Base-by-base conservation (phyloP, 148 eudicot genomes). In the Cornus kousa region DNA sequence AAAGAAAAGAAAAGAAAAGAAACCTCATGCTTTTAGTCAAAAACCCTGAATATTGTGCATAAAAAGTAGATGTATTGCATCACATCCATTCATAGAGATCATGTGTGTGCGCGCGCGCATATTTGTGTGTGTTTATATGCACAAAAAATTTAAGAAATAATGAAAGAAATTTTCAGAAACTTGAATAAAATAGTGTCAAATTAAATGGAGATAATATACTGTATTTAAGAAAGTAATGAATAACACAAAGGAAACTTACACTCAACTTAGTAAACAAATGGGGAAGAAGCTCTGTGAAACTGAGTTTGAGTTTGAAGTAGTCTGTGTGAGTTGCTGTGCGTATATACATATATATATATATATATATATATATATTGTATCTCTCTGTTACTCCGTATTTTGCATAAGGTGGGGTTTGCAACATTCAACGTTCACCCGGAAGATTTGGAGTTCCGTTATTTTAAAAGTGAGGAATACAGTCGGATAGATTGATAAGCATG, bases 401-500 rank as follows among this genome's bases (percentile, higher is more conserved):
- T 43, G 48, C 48, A 43, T 32, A 14, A 67, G 37, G 71, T 68
- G 32, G 43, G 43, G 20, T 68, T 12, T 16, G 71, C 43, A 68
- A 33, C 14, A 10, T 16, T 68, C 2, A 69, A 69, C 72, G 72
- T 69, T 69, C 72, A 35, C 11, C 72, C 72, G 48, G 72, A 19
- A 69, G 72, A 69, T 69, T 35, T 17, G 72, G 48, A 43, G 40
- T 35, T 69, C 72, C 2, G 72, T 69, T 69, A 69, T 69, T 69
- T 35, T 69, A 0, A 19, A 69, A 69, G 23, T 31, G 40, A 28
- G 13, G 39, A 3, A 12, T 28, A 8, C 7, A 68, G 32, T 33
- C 20, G 3, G 71, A 32, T 68, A 68, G 39, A 68, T 16, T 68
- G 43, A 68, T 68, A 13, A 68, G 71, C 2, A 53, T 53, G 13